Evolutionary conservation across 441 rosid genomes (phyloP), one percentile per base, ranked within the genome.

Genomic region (Erodium moschatum): DNA sequence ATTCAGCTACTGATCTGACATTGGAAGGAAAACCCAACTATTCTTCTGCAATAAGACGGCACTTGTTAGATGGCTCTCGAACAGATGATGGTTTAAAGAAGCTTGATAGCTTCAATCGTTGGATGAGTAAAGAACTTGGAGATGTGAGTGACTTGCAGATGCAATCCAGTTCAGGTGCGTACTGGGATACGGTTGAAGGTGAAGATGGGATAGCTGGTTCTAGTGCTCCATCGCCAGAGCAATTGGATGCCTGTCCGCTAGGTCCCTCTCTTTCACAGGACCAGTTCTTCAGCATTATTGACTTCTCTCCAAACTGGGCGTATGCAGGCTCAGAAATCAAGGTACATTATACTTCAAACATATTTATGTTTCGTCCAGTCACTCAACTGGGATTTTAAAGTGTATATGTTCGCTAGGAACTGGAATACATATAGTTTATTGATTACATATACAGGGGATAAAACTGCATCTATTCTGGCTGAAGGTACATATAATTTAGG

Each of bases 81-180:
- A 74, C 80, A 8, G 89, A 80, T 71, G 87, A 81, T 67, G 87
- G 88, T 76, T 73, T 93, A 79, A 88, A 87, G 83, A 92, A 92
- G 81, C 83, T 83, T 76, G 98, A 92, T 73, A 92, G 98, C 79
- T 92, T 92, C 83, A 84, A 82, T 72, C 84, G 91, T 62, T 93
- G 98, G 98, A 86, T 87, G 94, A 87, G 88, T 78, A 90, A 82
- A 75, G 97, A 90, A 82, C 89, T 92, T 72, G 97, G 86, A 73
- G 97, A 93, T 77, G 97, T 88, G 64, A 82, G 80, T 42, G 90
- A 85, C 72, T 78, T 85, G 15, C 83, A 68, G 73, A 67, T 77
- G 68, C 85, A 82, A 21, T 79, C 96, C 67, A 82, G 77, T 78
- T 79, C 85, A 11, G 84, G 80, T 65, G 70, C 85, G 48, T 86